Evolutionary conservation across 2,329 filamentous ascomycete genomes (phyloP).

Genomic region (Xylaria sp.): DNA sequence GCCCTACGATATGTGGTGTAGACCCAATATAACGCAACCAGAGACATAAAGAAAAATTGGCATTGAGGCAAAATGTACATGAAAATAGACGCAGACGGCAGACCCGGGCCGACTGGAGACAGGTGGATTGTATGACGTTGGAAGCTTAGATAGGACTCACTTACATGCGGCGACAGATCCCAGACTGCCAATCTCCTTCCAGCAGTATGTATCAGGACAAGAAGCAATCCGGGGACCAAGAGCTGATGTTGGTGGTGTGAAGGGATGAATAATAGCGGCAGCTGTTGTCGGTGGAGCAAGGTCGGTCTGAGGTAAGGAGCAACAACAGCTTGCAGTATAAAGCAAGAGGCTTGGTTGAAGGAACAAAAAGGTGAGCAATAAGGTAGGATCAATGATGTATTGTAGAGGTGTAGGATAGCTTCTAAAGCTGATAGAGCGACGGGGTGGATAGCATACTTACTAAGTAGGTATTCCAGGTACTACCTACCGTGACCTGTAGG

Average conservation of each 20-base stretch:
- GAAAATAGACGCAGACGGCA: slow-evolving; percentile 3
- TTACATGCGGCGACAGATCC: not conserved
- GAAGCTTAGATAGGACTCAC: slow-evolving; percentile 26
- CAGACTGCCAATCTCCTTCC: slow-evolving; percentile 5
- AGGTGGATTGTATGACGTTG: slow-evolving; percentile 28
- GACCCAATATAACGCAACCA: slow-evolving; percentile 4
- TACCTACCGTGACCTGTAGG: not conserved
- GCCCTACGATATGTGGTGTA: slow-evolving; percentile 2
- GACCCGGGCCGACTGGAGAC: slow-evolving; percentile 8
- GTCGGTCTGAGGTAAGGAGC: slow-evolving; percentile 2
- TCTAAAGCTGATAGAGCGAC: not conserved
- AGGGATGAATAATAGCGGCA: slow-evolving; percentile 7
- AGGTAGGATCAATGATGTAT: not conserved
- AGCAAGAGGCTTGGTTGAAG: slow-evolving; percentile 3
- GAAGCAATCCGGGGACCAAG: slow-evolving; percentile 10
- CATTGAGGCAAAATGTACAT: not conserved
- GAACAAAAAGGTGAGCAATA: slow-evolving; percentile 5
- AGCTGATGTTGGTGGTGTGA: slow-evolving; percentile 5
- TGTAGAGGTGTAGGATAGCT: slow-evolving; percentile 7
- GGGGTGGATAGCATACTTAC: not conserved
- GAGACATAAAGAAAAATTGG: slow-evolving; percentile 8
- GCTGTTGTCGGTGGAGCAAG: slow-evolving; percentile 17
- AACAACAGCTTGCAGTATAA: not conserved
- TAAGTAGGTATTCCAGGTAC: not conserved
- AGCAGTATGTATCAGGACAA: slow-evolving; percentile 10